These are phyloP conservation scores for Polytrichum commune DNA, from an alignment of 225 moss, liverwort and hornwort species.

Conservation along the genomic window DNA sequence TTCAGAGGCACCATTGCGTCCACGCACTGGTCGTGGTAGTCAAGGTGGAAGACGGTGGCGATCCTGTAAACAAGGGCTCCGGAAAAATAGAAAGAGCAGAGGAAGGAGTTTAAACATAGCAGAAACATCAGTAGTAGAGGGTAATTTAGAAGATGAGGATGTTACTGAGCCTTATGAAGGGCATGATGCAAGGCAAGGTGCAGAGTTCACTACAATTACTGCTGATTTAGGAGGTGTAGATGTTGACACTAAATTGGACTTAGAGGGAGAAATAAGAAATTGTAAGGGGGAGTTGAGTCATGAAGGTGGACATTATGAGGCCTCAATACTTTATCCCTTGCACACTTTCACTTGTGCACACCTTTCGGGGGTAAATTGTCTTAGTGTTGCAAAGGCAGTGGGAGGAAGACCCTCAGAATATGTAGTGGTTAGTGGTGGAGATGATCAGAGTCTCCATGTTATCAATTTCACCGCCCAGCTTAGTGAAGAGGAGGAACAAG, in stretches of 20 bases:
- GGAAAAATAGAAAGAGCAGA: conserved; percentile 18
- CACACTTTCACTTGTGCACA: conserved; percentile 58
- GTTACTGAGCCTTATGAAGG: background rate
- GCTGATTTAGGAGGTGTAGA: background rate
- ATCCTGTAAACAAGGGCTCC: conserved; percentile 39
- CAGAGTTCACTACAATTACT: conserved; percentile 1
- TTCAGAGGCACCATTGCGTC: conserved; percentile 47
- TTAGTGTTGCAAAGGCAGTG: conserved; percentile 57
- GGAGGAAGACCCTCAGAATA: conserved; percentile 24
- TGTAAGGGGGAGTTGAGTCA: too few relatives aligned
- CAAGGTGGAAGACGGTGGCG: conserved; percentile 83
- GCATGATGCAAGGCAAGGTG: background rate
- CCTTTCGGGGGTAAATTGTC: conserved; percentile 93
- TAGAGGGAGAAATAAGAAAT: too few relatives aligned
- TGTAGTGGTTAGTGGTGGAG: conserved; percentile 82
- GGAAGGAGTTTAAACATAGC: conserved; percentile 1
- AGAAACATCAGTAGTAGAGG: conserved; percentile 12
- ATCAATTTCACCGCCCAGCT: conserved; percentile 34
- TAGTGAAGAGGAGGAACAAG: conserved; percentile 9
- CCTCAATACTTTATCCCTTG: conserved; percentile 43
- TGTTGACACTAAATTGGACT: too few relatives aligned
- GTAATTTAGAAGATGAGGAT: background rate
- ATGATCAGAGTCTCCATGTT: conserved; percentile 82
- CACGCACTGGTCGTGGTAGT: conserved; percentile 86
- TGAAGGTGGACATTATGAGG: conserved; percentile 17